These are phyloP conservation scores for Penicillium hordei DNA, from an alignment of 2,329 filamentous ascomycete species.

Conservation along the genomic window DNA sequence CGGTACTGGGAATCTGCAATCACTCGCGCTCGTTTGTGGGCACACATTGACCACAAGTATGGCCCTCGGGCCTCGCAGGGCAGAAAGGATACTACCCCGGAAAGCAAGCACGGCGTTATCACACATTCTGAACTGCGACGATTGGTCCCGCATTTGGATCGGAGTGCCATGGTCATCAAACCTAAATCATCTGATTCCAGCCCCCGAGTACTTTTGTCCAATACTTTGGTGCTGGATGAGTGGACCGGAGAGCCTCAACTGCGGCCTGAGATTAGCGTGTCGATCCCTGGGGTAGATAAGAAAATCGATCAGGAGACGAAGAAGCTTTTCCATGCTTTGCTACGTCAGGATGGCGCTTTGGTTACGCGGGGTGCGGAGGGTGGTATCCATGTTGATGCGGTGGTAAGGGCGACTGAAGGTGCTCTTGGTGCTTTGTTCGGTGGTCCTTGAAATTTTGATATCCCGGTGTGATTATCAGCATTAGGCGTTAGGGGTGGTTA, in stretches of 20 bases:
- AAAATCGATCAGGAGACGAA: slow-evolving; percentile 42
- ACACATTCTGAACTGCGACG: slow-evolving; percentile 27
- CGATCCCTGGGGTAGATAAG: slow-evolving; percentile 16
- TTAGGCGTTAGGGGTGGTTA: not conserved
- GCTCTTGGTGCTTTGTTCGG: slow-evolving; percentile 37
- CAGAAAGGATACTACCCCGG: slow-evolving; percentile 1
- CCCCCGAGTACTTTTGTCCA: slow-evolving; percentile 35
- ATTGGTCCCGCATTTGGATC: slow-evolving; percentile 39
- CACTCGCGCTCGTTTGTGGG: slow-evolving; percentile 41
- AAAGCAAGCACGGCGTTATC: slow-evolving; percentile 15
- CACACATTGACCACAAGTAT: slow-evolving; percentile 32
- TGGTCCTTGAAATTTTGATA: slow-evolving; percentile 10
- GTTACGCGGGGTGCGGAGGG: slow-evolving; percentile 13
- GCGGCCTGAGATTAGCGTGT: slow-evolving; percentile 38
- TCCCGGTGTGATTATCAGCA: not conserved
- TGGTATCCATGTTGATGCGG: slow-evolving; percentile 26
- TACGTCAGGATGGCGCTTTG: slow-evolving; percentile 24
- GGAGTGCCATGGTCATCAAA: slow-evolving; percentile 37
- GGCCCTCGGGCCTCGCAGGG: slow-evolving; percentile 14
- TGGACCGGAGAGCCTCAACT: slow-evolving; percentile 45
- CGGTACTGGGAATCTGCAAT: slow-evolving; percentile 44
- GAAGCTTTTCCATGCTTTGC: slow-evolving; percentile 39
- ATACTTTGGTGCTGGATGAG: slow-evolving; percentile 37
- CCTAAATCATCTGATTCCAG: slow-evolving; percentile 9
- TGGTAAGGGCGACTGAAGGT: slow-evolving; percentile 39